Evolutionary conservation across 1,284 basidiomycete genomes (phyloP).

Genomic region (Puccinia triticina): DNA sequence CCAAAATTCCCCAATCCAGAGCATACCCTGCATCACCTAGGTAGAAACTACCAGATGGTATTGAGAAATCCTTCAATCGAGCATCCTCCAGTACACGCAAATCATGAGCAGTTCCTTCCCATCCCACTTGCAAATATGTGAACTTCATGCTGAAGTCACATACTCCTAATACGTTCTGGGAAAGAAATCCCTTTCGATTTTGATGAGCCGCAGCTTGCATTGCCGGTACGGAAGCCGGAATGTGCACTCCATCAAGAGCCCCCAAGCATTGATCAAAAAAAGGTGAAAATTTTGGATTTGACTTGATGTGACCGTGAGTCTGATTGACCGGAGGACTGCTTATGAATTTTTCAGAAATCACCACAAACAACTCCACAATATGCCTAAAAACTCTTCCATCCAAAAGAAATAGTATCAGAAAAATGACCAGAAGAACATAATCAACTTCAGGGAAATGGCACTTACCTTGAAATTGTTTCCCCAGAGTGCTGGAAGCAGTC

Average conservation of each 20-base stretch:
- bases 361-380: background rate
- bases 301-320: background rate
- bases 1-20: conserved; percentile 6
- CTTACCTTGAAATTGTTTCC: background rate
- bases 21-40: background rate
- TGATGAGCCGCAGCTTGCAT: background rate
- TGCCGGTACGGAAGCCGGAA: background rate
- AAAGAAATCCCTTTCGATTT: conserved; percentile 6
- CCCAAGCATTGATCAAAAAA: conserved; percentile 13
- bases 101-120: conserved; percentile 9
- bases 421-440: background rate
- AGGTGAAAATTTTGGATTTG: background rate
- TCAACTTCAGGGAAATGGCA: background rate
- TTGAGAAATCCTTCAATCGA: background rate
- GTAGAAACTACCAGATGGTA: background rate
- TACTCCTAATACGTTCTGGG: conserved; percentile 5
- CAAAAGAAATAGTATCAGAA: background rate
- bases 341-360: background rate
- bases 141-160: background rate
- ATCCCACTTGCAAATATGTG: background rate
- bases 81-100: background rate
- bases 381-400: background rate
- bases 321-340: background rate
- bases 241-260: background rate
- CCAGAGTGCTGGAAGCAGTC: background rate